Base-by-base conservation (phyloP, 1,284 basidiomycete species). In the Paramarasmius palmivorus region DNA sequence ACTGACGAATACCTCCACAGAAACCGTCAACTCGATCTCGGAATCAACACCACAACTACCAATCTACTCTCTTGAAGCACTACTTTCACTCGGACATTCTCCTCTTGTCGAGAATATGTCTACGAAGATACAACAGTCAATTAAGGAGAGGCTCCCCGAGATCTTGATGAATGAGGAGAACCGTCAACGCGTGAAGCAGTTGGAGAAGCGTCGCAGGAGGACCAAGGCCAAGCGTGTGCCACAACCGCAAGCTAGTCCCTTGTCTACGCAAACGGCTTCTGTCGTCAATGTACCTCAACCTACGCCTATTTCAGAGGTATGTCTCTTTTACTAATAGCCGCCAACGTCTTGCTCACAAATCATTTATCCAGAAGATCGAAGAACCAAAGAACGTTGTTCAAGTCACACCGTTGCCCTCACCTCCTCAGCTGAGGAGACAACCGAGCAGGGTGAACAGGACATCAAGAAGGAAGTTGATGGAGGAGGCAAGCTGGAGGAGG, bases 11-110 rank as follows among this genome's bases (percentile, higher is more conserved):
- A 32, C 29, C 29, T 32, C 7, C 23, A 20, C 15, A 2, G n/a
- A 15, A 17, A 36, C 17, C 19, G 29, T 44, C 7, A 50, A n/a
- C 32, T 22, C 37, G 34, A 20, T 7, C 34, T 45, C 23, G 19
- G 17, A 17, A 55, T 48, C 32, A 23, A 39, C 53, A 8, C 46
- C 25, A 32, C 26, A 6, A 32, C 36, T 51, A 12, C 48, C 52
- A 7, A 41, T 57, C n/a, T 57, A 57, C 52, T 46, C 55, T 22
- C 53, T 53, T 32, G 36, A 50, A 10, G 47, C 53, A 17, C 37
- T 57, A 23, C 42, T 57, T 25, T 10, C 25, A 20, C 51, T 57
- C n/a, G 35, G 35, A 9, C 12, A 48, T n/a, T 57, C 55, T 34
- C 52, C 41, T 12, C n/a, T 57, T 6, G 34, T 37, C 4, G 10